Conservation (phyloP, 768 basidiomycete species). For the Aureoboletus auriporus region DNA sequence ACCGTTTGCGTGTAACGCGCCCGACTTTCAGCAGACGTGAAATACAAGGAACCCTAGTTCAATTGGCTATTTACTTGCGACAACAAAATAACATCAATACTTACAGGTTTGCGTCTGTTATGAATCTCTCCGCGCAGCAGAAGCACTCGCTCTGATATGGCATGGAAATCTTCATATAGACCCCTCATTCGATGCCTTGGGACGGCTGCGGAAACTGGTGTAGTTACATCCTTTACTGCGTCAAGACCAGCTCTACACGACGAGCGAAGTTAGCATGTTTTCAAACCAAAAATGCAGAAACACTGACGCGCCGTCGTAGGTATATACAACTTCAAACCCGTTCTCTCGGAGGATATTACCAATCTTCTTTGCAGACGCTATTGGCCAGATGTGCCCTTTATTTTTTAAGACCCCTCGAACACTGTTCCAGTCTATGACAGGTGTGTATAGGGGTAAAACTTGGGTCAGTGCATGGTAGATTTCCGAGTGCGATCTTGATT, state of each 20-base stretch:
- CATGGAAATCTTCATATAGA: constrained; percentile 35
- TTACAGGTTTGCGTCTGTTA: constrained; percentile 35
- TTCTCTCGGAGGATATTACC: constrained; percentile 32
- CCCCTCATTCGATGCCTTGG: constrained; percentile 33
- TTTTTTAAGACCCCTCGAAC: constrained; percentile 19
- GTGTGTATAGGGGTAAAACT: constrained; percentile 2
- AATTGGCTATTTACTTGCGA: not conserved
- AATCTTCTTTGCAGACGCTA: constrained; percentile 26
- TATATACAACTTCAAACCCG: constrained; percentile 39
- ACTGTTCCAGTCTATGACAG: constrained; percentile 22
- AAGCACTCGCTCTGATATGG: constrained; percentile 33
- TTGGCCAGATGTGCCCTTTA: constrained; percentile 15
- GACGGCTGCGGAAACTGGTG: constrained; percentile 32
- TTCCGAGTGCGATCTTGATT: constrained; percentile 9
- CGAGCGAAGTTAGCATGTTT: not conserved
- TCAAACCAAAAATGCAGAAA: not conserved
- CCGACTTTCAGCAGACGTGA: constrained; percentile 29
- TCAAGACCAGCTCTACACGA: constrained; percentile 33
- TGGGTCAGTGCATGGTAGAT: constrained; percentile 17
- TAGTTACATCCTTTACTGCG: constrained; percentile 35
- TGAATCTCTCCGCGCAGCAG: constrained; percentile 39
- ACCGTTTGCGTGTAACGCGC: constrained; percentile 29
- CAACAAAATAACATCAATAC: not conserved
- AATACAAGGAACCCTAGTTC: constrained; percentile 30
- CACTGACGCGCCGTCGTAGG: constrained; percentile 39